Conservation (phyloP, 306 rosid genomes). For the Erythrophleum fordii region DNA sequence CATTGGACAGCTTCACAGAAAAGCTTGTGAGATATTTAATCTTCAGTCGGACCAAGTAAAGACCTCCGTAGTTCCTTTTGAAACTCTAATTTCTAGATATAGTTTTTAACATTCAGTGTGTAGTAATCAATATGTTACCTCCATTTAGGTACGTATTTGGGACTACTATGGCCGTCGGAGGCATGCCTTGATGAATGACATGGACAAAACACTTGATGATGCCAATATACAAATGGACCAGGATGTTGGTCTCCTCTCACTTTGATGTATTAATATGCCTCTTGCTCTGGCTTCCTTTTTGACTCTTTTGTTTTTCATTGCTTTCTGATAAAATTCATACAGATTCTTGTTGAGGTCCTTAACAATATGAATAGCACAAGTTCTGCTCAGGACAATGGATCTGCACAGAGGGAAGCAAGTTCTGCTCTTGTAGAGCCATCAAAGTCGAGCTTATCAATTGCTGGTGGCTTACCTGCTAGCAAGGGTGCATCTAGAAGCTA, state of each 20-base stretch:
- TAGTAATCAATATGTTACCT: constrained; percentile 31
- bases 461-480: constrained; percentile 84
- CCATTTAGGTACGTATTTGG: constrained; percentile 85
- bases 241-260: constrained; percentile 67
- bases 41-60: constrained; percentile 85
- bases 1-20: constrained; percentile 86
- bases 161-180: constrained; percentile 85
- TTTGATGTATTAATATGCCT: constrained; percentile 36
- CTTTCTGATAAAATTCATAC: constrained; percentile 44
- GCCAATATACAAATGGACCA: constrained; percentile 99
- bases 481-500: constrained; percentile 71
- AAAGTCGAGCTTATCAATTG: constrained; percentile 77
- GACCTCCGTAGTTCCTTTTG: constrained; percentile 36
- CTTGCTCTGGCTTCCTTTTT: constrained; percentile 36
- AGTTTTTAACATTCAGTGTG: constrained; percentile 15
- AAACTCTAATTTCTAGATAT: constrained; percentile 15
- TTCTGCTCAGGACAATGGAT: constrained; percentile 81
- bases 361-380: constrained; percentile 60
- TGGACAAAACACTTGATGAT: constrained; percentile 96
- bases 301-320: constrained; percentile 39
- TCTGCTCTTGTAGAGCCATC: constrained; percentile 79
- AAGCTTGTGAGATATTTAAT: constrained; percentile 90
- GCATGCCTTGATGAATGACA: constrained; percentile 93
- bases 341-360: constrained; percentile 95
- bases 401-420: constrained; percentile 69